These are phyloP conservation scores for Ceratonia siliqua DNA, from an alignment of 306 rosid genomes.

Conservation along the genomic window DNA sequence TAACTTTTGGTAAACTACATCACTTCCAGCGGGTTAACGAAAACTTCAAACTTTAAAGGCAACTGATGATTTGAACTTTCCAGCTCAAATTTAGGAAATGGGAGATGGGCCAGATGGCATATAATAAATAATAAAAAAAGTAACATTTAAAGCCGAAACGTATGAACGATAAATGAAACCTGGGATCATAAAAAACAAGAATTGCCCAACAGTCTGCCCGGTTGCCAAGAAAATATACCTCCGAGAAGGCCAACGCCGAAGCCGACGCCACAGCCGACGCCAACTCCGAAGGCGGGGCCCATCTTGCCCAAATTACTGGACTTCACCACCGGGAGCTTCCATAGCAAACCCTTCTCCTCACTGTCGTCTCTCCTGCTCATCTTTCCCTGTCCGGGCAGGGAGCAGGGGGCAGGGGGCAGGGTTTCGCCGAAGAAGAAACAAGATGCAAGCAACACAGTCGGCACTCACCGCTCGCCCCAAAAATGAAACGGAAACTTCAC, in stretches of 20 bases:
- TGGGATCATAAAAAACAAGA: not conserved
- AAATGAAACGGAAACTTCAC: no score
- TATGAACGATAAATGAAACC: not conserved
- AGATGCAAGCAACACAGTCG: not conserved
- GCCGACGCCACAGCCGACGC: conserved; percentile 88
- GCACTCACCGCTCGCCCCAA: no score
- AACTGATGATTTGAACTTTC: not conserved
- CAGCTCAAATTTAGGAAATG: not conserved
- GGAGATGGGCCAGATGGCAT: not conserved
- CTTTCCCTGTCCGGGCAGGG: not conserved
- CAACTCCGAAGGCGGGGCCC: conserved; percentile 86
- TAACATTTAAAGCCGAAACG: not conserved
- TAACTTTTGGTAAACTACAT: not conserved
- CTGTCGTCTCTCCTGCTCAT: not conserved
- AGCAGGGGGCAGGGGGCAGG: not conserved
- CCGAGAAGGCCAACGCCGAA: conserved; percentile 87
- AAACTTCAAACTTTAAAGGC: not conserved
- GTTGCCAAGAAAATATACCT: conserved; percentile 38
- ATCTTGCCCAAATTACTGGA: conserved; percentile 62
- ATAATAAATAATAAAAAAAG: not conserved
- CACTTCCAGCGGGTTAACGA: not conserved
- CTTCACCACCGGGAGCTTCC: conserved; percentile 61
- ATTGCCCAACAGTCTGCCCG: not conserved
- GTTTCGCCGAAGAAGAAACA: not conserved
- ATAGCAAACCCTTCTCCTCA: conserved; percentile 47